A percentile compares a stretch with the other conserved stretches of the same genome.
Evolutionary conservation across 768 basidiomycete genomes (phyloP).

Genomic region (Mycena floridula): DNA sequence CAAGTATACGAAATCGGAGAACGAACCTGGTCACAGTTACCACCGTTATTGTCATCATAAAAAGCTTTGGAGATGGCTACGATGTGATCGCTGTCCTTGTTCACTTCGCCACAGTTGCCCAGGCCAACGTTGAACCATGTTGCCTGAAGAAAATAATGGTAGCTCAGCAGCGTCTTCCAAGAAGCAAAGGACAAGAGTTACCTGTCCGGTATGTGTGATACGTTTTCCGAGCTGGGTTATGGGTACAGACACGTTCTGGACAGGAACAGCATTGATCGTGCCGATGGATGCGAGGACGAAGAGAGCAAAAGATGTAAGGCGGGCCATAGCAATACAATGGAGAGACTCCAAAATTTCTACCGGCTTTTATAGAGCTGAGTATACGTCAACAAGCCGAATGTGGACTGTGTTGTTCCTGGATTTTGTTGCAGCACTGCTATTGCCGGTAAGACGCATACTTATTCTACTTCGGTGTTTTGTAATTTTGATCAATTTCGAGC

Average conservation of each 20-base stretch:
- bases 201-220: conserved; percentile 47
- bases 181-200: conserved; percentile 25
- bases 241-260: conserved; percentile 25
- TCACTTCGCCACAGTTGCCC: conserved; percentile 59
- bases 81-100: conserved; percentile 45
- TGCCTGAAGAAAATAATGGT: too few species aligned
- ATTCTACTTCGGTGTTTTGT: too few species aligned
- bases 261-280: conserved; percentile 39
- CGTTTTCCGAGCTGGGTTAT: conserved; percentile 40
- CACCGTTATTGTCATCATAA: conserved; percentile 44
- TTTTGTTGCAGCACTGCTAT: too few species aligned
- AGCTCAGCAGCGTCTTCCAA: neutral
- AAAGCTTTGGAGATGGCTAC: conserved; percentile 54
- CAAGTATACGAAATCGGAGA: too few species aligned
- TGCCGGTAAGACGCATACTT: too few species aligned
- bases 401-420: too few species aligned
- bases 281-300: conserved; percentile 41
- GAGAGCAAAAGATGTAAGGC: too few species aligned
- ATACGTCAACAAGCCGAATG: too few species aligned
- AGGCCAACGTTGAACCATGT: conserved; percentile 58
- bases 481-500: too few species aligned
- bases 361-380: too few species aligned
- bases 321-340: too few species aligned
- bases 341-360: too few species aligned
- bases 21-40: conserved; percentile 60